Conservation (phyloP, 495 filamentous ascomycete genomes). For the Sordaria brevicollis region DNA sequence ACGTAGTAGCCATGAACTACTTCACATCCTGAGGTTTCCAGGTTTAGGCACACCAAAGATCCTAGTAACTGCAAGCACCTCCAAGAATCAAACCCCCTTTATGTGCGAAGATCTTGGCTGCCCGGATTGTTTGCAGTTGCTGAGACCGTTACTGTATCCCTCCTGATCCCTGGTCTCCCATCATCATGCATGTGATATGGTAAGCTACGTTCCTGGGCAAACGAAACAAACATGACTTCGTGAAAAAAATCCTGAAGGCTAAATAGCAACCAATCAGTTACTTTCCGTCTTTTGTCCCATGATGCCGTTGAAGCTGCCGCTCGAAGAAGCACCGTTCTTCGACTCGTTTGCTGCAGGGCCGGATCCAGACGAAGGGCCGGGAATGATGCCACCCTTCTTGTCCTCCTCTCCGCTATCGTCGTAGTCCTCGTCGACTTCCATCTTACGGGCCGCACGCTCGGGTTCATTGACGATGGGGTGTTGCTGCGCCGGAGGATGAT, state of each 20-base stretch:
- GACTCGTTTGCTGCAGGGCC: slow-evolving; percentile 23
- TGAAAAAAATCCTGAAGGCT: no score
- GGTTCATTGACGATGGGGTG: slow-evolving; percentile 42
- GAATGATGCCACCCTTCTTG: slow-evolving; percentile 41
- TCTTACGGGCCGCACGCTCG: slow-evolving; percentile 82
- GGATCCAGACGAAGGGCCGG: slow-evolving; percentile 19
- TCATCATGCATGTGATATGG: background rate
- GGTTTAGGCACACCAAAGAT: no score
- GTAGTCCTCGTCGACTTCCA: slow-evolving; percentile 96
- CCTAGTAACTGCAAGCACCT: no score
- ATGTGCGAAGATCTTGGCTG: no score
- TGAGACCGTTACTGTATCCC: no score
- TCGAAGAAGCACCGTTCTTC: slow-evolving; percentile 37
- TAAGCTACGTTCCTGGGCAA: background rate
- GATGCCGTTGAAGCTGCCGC: slow-evolving; percentile 34
- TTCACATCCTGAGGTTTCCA: background rate
- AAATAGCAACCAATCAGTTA: no score
- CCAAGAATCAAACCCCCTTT: no score
- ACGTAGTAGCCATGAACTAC: background rate
- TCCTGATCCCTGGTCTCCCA: background rate
- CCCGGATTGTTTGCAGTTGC: no score
- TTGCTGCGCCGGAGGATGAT: slow-evolving; percentile 37
- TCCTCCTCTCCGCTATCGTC: slow-evolving; percentile 87
- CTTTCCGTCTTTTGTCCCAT: slow-evolving; percentile 34
- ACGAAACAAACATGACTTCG: background rate